A percentile compares a stretch with the other conserved stretches of the same genome.
These are phyloP conservation scores for Aspergillus panamensis DNA, from an alignment of 495 filamentous ascomycete species.

Conservation along the genomic window DNA sequence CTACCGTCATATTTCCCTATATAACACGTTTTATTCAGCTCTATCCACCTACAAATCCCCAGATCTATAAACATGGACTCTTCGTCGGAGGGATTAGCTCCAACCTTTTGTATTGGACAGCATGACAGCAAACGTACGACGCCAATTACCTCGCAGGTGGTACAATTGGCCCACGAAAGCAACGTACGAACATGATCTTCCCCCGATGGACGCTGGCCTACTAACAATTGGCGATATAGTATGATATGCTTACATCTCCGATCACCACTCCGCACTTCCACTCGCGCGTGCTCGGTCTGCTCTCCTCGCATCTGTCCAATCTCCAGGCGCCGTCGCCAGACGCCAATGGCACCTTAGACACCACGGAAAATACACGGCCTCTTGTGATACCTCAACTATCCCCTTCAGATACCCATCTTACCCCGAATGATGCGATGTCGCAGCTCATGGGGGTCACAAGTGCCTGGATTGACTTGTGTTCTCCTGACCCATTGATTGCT, in stretches of 20 bases:
- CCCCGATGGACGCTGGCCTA: conserved; percentile 11
- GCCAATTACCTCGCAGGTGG: conserved; percentile 58
- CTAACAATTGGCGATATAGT: conserved; percentile 49
- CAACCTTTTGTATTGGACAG: conserved; percentile 76
- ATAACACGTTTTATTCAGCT: background rate
- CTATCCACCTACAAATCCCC: background rate
- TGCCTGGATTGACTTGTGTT: conserved; percentile 88
- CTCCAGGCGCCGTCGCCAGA: conserved; percentile 31
- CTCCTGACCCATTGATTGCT: conserved; percentile 73
- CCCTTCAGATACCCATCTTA: conserved; percentile 68
- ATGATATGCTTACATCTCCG: conserved; percentile 86
- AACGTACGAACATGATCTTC: conserved; percentile 34
- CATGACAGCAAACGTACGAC: conserved; percentile 67
- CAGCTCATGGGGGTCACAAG: conserved; percentile 71
- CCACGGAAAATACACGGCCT: conserved; percentile 39
- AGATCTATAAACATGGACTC: conserved; percentile 36
- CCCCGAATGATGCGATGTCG: conserved; percentile 65
- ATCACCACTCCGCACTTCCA: conserved; percentile 85
- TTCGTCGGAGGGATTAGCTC: conserved; percentile 51
- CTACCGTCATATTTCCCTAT: background rate
- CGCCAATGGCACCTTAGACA: conserved; percentile 33
- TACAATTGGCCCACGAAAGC: conserved; percentile 63
- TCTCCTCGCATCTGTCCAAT: conserved; percentile 55
- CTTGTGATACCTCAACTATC: conserved; percentile 67
- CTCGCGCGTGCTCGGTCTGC: conserved; percentile 62